phyloP scores from a whole-genome alignment of 495 filamentous ascomycete species.

The Daldinia bambusicola region DNA sequence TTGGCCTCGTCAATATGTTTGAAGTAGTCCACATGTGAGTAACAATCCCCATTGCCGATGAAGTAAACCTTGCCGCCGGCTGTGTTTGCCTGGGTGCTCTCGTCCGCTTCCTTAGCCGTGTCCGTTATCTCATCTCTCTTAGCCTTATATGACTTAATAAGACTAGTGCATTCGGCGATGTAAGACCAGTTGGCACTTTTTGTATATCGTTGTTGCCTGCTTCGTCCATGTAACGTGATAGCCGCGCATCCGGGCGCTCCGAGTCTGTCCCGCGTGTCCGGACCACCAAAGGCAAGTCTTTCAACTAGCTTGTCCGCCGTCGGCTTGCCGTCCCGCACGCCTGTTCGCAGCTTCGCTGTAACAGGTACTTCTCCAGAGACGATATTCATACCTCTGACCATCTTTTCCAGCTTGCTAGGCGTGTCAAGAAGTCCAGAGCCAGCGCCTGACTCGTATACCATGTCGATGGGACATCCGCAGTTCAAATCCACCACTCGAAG shows the following conservation, averaged over 20 bases:
- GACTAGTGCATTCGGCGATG: slow-evolving; percentile 86
- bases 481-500: slow-evolving; percentile 93
- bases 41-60: slow-evolving; percentile 95
- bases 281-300: slow-evolving; percentile 80
- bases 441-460: slow-evolving; percentile 84
- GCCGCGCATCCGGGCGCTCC: slow-evolving; percentile 86
- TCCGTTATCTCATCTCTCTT: slow-evolving; percentile 71
- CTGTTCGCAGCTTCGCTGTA: slow-evolving; percentile 93
- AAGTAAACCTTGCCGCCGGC: slow-evolving; percentile 77
- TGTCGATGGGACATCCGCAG: slow-evolving; percentile 95
- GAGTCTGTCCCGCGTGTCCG: slow-evolving; percentile 68
- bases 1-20: slow-evolving; percentile 77
- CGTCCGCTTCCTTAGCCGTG: slow-evolving; percentile 80
- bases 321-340: slow-evolving; percentile 79
- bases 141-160: slow-evolving; percentile 80
- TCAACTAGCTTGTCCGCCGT: slow-evolving; percentile 84
- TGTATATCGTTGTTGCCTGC: slow-evolving; percentile 93
- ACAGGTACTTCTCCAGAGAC: slow-evolving; percentile 89
- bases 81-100: slow-evolving; percentile 64
- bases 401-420: slow-evolving; percentile 85
- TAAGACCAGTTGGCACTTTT: slow-evolving; percentile 90
- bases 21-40: slow-evolving; percentile 89
- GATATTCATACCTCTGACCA: slow-evolving; percentile 92
- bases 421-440: slow-evolving; percentile 94
- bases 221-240: slow-evolving; percentile 92